Base-by-base conservation (phyloP, 177 flowering plant genomes). In the Telopea speciosissima region DNA sequence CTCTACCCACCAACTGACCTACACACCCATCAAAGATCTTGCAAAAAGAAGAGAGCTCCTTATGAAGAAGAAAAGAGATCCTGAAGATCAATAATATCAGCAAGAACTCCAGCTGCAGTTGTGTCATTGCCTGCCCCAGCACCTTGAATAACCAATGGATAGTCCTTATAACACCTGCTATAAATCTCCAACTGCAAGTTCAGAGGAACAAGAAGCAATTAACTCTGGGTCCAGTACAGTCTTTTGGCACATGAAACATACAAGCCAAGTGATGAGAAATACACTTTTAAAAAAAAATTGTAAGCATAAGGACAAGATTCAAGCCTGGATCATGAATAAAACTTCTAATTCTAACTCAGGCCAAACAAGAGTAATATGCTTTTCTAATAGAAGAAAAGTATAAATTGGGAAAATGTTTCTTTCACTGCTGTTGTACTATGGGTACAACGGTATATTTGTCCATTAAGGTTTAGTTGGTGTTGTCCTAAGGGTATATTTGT, bases 101-200 rank as follows among this genome's bases (percentile, higher is more conserved):
- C 97, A 16, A 93, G 91, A 63, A 93, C 98, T 60, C 95, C 97
- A 66, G 96, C 88, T 28, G 98, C 98, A 16, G 95, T 92, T 8
- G 97, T 91, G 70, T 90, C 97, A 71, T 92, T 92, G 25, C 96
- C 96, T 17, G 97, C 97, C 65, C 96, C 97, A 65, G 96, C 93
- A 26, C 98, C 98, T 88, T 91, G 93, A 69, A 92, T 91, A 31
- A 92, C 93, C 79, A 92, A 77, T 8, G 97, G 95, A 26, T 81
- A 85, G 54, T 86, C 75, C 3, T 31, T 81, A 62, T 92, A 91
- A 69, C 93, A 91, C 13, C 95, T 80, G 76, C 89, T 90, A 75
- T 88, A 89, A 60, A 90, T 68, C 80, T 88, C 96, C 79, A 90
- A 49, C 97, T 92, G 87, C 87, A 82, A 42, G 65, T 49, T 49